phyloP scores from a whole-genome alignment of 2,329 filamentous ascomycete species.

The Talaromyces sp. region DNA sequence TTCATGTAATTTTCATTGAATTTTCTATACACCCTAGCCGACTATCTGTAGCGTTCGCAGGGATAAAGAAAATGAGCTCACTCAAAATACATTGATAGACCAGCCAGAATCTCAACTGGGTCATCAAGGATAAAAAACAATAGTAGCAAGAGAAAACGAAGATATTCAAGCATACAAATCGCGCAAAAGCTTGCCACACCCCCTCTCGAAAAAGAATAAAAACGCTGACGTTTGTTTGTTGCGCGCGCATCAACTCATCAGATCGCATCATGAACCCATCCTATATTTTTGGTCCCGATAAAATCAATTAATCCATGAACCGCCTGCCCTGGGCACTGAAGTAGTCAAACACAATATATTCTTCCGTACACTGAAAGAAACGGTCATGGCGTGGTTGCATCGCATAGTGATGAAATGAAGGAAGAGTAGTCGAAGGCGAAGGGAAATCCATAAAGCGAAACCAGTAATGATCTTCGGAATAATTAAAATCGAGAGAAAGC shows the following conservation, averaged over 20 bases:
- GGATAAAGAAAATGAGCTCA: neutral
- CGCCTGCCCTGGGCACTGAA: neutral
- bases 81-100: slow-evolving; percentile 17
- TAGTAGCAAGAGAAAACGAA: neutral
- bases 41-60: slow-evolving; percentile 5
- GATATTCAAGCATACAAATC: slow-evolving; percentile 5
- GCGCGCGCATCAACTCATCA: slow-evolving; percentile 12
- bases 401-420: neutral
- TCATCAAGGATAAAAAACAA: slow-evolving; percentile 1
- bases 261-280: slow-evolving; percentile 2
- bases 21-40: slow-evolving; percentile 1
- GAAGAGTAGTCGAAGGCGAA: neutral
- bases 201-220: neutral
- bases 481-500: slow-evolving; percentile 9
- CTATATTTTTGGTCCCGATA: neutral
- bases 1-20: neutral
- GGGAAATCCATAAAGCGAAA: neutral
- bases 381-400: slow-evolving; percentile 1
- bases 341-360: slow-evolving; percentile 3
- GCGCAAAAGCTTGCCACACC: neutral
- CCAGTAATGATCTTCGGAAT: neutral
- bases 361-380: neutral
- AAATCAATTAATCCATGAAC: slow-evolving; percentile 1
- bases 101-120: slow-evolving; percentile 2
- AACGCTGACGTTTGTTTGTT: neutral